These are phyloP conservation scores for Cryptosporidium tyzzeri DNA, from an alignment of 169 alveolate species.

Conservation along the genomic window DNA sequence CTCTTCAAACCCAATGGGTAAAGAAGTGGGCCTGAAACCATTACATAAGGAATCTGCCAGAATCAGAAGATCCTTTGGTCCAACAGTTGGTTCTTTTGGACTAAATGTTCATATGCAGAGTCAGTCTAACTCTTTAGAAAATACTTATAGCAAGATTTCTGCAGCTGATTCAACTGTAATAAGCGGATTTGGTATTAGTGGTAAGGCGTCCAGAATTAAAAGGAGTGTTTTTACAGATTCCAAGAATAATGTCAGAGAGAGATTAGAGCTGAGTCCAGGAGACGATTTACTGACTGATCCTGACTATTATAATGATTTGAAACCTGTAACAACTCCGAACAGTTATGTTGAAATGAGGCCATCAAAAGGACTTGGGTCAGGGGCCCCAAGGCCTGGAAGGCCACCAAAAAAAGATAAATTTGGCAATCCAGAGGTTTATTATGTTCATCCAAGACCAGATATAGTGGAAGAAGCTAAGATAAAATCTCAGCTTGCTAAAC, in stretches of 20 bases:
- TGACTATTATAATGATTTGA: slow-evolving; percentile 10
- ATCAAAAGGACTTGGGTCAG: slow-evolving; percentile 37
- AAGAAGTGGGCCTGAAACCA: slow-evolving; percentile 46
- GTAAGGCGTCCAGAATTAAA: neutral
- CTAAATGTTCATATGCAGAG: neutral
- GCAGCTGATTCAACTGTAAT: neutral
- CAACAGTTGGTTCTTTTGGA: slow-evolving; percentile 40
- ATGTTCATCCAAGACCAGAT: slow-evolving; percentile 8
- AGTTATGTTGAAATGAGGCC: slow-evolving; percentile 53
- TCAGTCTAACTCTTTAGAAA: neutral
- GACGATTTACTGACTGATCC: slow-evolving; percentile 45
- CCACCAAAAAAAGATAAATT: neutral
- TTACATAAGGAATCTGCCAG: slow-evolving; percentile 49
- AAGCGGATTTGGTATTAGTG: neutral
- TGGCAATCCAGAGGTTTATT: neutral
- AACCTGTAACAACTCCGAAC: neutral
- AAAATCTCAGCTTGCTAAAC: neutral
- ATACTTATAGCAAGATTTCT: neutral
- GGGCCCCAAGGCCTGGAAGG: slow-evolving; percentile 57
- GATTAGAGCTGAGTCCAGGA: slow-evolving; percentile 27
- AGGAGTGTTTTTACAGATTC: neutral
- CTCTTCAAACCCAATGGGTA: slow-evolving; percentile 43
- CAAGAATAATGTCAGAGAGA: slow-evolving; percentile 8
- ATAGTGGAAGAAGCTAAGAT: slow-evolving; percentile 20
- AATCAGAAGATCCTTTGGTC: slow-evolving; percentile 37